Conservation (phyloP, 2,329 filamentous ascomycete genomes). For the Aspergillus sp. region DNA sequence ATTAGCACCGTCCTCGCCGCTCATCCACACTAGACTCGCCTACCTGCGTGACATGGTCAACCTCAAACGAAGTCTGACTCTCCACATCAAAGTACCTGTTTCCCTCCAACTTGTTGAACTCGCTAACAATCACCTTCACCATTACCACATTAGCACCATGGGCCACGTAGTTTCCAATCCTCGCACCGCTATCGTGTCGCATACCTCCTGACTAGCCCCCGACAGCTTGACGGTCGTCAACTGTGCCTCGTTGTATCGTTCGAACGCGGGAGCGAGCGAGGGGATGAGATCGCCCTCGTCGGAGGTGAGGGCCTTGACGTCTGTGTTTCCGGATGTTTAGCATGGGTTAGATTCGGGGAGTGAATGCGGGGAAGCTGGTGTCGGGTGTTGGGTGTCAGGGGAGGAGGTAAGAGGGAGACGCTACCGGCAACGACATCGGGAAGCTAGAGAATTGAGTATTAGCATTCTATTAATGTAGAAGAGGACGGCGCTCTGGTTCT, state of each 20-base stretch:
- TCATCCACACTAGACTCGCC: conserved; percentile 5
- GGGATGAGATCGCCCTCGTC: conserved; percentile 61
- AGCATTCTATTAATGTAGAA: conserved; percentile 18
- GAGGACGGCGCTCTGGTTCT: not conserved
- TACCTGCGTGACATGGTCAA: conserved; percentile 77
- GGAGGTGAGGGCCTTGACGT: conserved; percentile 79
- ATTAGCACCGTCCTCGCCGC: conserved; percentile 4
- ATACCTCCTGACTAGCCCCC: conserved; percentile 70
- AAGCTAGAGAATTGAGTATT: conserved; percentile 50
- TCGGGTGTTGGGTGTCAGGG: not conserved
- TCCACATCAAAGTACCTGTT: conserved; percentile 86
- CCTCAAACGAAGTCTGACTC: conserved; percentile 78
- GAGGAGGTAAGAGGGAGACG: not conserved
- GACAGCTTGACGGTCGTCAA: conserved; percentile 84
- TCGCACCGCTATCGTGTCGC: not conserved
- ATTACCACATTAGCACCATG: too few species aligned
- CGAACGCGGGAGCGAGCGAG: conserved; percentile 73
- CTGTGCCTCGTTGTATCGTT: conserved; percentile 95
- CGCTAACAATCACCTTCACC: conserved; percentile 66
- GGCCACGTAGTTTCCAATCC: too few species aligned
- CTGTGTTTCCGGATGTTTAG: conserved; percentile 40
- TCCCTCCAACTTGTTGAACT: conserved; percentile 72
- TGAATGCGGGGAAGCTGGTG: not conserved
- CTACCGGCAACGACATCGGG: conserved; percentile 81
- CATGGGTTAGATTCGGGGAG: not conserved